Evolutionary conservation across 495 filamentous ascomycete species (phyloP), one percentile per base, ranked within the genome.

Genomic region (Aspergillus steynii): DNA sequence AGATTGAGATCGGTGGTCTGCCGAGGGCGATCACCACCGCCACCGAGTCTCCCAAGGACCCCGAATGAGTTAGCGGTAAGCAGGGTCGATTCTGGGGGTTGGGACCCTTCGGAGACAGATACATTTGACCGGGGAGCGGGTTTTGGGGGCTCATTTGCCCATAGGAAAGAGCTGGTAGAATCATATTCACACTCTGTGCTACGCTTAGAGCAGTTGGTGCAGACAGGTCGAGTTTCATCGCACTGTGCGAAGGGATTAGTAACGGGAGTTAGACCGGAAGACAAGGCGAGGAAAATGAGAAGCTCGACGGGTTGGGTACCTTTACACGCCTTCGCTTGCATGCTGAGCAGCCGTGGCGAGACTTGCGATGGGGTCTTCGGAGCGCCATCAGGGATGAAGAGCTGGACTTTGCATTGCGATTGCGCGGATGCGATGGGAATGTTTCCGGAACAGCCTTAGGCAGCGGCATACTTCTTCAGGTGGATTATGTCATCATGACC

Each of bases 101-200:
- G 69, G 7, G 67, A 61, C 34, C 61, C 63, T 32, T 74, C 72
- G 20, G 67, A 67, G 0, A 63, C 61, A 9, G 69, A 64, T 10
- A 34, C 1, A 7, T 61, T 56, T 15, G 58, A 61, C 42, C 65
- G 66, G 10, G 60, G 32, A 26, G 58, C 53, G 15, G 63, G 60
- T 6, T 12, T 34, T 53, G 67, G 61, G 31, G 74, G 72, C 45
- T 78, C 74, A 50, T 74, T 76, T 51, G 75, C 67, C 76, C 74
- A 78, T 8, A 75, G 67, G 9, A 79, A 61, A 1, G 75, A 73
- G 46, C 54, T 73, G 7, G 66, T 69, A 3, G 74, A 72, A 29
- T 74, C 74, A 61, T 77, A 79, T 58, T 77, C 73, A 60, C 75
- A 79, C 34, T 72, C 70, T 1, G 73, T 54, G 63, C 72, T 70